Evolutionary conservation across 2,329 filamentous ascomycete genomes (phyloP), one percentile per base, ranked within the genome.

Genomic region (Tetracladium maxilliforme): DNA sequence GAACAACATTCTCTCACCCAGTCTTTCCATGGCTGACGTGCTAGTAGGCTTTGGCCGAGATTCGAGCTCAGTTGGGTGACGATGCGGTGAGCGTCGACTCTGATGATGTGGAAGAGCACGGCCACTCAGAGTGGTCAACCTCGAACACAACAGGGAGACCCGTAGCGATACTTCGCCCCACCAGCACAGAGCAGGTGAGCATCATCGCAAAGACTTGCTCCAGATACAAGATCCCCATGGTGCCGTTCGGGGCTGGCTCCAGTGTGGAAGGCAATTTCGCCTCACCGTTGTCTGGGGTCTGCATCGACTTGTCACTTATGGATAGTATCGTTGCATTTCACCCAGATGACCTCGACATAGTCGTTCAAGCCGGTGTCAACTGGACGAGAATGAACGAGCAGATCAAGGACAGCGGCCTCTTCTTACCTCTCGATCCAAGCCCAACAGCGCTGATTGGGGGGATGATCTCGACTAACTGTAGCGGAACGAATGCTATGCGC

Each of bases 181-280:
- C 54, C 16, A 62, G 55, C 2, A 81, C 75, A 0, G 63, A 70
- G 29, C 62, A 81, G 12, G 75, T 81, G 3, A 67, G 64, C 0
- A 42, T 53, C 19, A 68, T 81, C 29, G 73, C 70, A 4, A 61
- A 59, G 35, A 52, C 72, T 15, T 81, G 76, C 44, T 52, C 61
- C 40, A 64, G 61, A 33, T 61, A 70, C 43, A 63, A 52, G 17
- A 65, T 81, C 23, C 76, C 76, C 5, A 78, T 81, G 60, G 18
- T 19, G 18, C 24, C 24, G 6, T 26, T 18, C 16, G 15, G 14
- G 6, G 24, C 14, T 22, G 55, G 70, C 9, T 72, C 73, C 0
- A 78, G 66, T 34, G 53, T 82, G 1, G 77, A 83, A 43, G 77
- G 69, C 20, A 78, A 78, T 39, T 78, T 78, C 42, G 68, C 70